These are phyloP conservation scores for Capsicum baccatum DNA, from an alignment of 257 asterid genomes.

Conservation along the genomic window DNA sequence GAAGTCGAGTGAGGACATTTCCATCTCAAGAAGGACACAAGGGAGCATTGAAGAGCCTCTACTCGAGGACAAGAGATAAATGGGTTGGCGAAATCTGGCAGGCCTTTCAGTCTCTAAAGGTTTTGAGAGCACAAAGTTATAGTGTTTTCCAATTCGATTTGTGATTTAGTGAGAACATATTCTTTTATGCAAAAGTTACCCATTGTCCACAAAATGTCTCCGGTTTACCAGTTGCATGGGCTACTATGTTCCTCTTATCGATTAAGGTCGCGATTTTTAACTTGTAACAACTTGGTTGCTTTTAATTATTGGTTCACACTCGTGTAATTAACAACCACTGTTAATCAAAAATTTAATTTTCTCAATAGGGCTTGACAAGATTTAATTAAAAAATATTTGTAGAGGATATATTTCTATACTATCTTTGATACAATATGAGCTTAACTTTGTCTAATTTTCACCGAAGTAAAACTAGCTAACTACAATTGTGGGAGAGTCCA, in stretches of 20 bases:
- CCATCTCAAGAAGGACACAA: conserved; percentile 33
- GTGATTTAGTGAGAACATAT: neutral
- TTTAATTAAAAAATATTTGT: too few species aligned
- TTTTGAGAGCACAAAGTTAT: neutral
- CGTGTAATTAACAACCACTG: too few species aligned
- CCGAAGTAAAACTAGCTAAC: neutral
- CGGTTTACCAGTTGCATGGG: neutral
- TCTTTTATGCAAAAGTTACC: neutral
- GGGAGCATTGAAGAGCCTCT: conserved; percentile 45
- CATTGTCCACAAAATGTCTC: neutral
- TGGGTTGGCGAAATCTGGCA: neutral
- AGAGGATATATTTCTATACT: too few species aligned
- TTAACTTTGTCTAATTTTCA: neutral
- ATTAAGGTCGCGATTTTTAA: neutral
- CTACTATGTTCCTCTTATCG: neutral
- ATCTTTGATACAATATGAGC: neutral
- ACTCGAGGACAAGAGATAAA: conserved; percentile 39
- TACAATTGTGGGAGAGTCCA: too few species aligned
- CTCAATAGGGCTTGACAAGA: too few species aligned
- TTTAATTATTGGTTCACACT: too few species aligned
- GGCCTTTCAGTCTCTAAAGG: neutral
- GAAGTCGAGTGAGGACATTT: conserved; percentile 50
- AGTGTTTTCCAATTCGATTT: neutral
- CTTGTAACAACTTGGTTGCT: neutral
- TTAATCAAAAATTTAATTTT: too few species aligned